Percentiles rank a stretch among this genome's conserved stretches.
phyloP scores from a whole-genome alignment of 495 filamentous ascomycete species.

The Darksidea phi region DNA sequence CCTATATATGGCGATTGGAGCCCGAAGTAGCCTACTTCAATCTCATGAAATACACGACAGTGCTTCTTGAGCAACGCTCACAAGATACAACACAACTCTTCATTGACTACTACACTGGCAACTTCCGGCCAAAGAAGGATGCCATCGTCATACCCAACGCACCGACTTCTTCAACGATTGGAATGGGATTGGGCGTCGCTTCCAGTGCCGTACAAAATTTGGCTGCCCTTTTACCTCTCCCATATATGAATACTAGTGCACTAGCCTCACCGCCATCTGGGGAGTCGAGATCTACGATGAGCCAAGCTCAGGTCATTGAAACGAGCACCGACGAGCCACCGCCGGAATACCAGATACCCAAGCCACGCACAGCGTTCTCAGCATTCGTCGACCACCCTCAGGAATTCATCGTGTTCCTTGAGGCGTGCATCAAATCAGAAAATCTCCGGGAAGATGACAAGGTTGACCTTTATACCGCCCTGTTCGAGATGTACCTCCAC shows the following conservation, averaged over 20 bases:
- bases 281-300: slow-evolving; percentile 39
- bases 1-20: slow-evolving; percentile 86
- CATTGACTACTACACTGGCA: slow-evolving; percentile 87
- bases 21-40: slow-evolving; percentile 81
- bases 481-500: slow-evolving; percentile 97
- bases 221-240: slow-evolving; percentile 75
- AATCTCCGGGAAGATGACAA: slow-evolving; percentile 68
- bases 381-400: slow-evolving; percentile 92
- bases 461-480: slow-evolving; percentile 85
- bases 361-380: slow-evolving; percentile 88
- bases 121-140: slow-evolving; percentile 71
- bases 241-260: slow-evolving; percentile 70
- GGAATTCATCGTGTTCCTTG: slow-evolving; percentile 87
- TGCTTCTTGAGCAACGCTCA: slow-evolving; percentile 81
- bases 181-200: slow-evolving; percentile 43
- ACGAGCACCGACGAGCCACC: slow-evolving; percentile 42
- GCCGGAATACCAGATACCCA: slow-evolving; percentile 63
- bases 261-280: slow-evolving; percentile 31
- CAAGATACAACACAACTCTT: slow-evolving; percentile 78
- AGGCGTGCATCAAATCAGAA: slow-evolving; percentile 71
- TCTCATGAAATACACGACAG: slow-evolving; percentile 92
- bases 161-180: slow-evolving; percentile 55
- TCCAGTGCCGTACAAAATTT: slow-evolving; percentile 77
- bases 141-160: slow-evolving; percentile 52
- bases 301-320: slow-evolving; percentile 45